These are phyloP conservation scores for Diospyros kaki DNA, from an alignment of 148 eudicot genomes.

Conservation along the genomic window DNA sequence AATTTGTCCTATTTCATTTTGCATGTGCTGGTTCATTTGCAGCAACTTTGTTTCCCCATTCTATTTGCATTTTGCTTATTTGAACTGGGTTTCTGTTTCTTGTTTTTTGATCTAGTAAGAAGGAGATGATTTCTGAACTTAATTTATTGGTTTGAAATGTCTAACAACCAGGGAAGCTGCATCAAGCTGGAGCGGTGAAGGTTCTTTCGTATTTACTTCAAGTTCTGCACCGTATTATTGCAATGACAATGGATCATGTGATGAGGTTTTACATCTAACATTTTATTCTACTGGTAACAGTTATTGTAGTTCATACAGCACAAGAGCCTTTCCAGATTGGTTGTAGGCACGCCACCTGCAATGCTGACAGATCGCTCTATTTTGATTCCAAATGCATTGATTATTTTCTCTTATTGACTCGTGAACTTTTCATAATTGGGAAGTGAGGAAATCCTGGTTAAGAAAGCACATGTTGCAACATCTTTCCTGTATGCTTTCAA, in stretches of 20 bases:
- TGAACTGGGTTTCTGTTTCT: neutral
- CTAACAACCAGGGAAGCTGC: conserved; percentile 56
- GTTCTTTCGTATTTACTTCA: conserved; percentile 83
- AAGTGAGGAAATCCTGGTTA: no score
- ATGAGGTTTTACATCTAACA: conserved; percentile 55
- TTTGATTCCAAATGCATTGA: no score
- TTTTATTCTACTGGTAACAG: no score
- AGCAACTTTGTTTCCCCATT: neutral
- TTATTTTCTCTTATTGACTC: no score
- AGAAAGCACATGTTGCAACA: no score
- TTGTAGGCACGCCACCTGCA: no score
- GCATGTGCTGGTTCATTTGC: neutral
- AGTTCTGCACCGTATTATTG: conserved; percentile 87
- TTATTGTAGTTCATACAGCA: no score
- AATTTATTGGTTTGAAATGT: conserved; percentile 4
- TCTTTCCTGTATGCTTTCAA: no score
- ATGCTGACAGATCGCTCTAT: no score
- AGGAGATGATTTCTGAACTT: neutral
- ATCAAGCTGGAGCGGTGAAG: conserved; percentile 75
- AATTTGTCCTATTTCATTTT: neutral
- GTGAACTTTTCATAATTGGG: no score
- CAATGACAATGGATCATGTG: conserved; percentile 73
- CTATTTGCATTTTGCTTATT: neutral
- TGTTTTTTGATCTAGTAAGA: neutral
- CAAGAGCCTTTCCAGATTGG: no score